Evolutionary conservation across 805 yeast genomes (phyloP).

Genomic region (Kodamaea lidongshanica): DNA sequence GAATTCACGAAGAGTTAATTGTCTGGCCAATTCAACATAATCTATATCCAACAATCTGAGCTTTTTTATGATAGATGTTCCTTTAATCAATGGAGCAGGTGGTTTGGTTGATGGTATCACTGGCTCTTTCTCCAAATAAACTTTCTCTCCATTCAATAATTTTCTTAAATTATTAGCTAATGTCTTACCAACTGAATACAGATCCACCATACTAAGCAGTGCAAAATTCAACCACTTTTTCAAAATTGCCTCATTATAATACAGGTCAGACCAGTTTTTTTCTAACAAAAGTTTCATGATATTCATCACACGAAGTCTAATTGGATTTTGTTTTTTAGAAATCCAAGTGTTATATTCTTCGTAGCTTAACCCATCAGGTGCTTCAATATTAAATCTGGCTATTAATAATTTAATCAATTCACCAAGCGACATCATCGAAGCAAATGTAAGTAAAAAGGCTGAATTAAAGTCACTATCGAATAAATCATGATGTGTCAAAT

Average conservation of each 20-base stretch:
- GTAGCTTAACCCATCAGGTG: constrained; percentile 82
- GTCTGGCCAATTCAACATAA: constrained; percentile 73
- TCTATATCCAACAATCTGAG: constrained; percentile 61
- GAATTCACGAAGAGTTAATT: constrained; percentile 75
- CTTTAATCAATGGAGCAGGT: constrained; percentile 37
- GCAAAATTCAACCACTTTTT: constrained; percentile 30
- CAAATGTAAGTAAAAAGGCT: constrained; percentile 67
- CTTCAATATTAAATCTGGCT: constrained; percentile 60
- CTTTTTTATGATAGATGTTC: constrained; percentile 28
- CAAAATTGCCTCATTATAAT: constrained; percentile 42
- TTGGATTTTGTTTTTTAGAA: constrained; percentile 60
- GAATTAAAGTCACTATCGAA: constrained; percentile 59
- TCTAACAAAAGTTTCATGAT: constrained; percentile 62
- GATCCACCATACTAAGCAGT: constrained; percentile 14
- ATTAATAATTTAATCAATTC: constrained; percentile 57
- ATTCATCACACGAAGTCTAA: constrained; percentile 58
- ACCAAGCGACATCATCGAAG: constrained; percentile 63
- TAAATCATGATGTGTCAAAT: constrained; percentile 68
- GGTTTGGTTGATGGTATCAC: constrained; percentile 23
- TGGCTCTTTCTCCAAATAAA: constrained; percentile 25
- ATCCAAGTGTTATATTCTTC: constrained; percentile 79
- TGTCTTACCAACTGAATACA: constrained; percentile 24
- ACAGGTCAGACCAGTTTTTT: constrained; percentile 63
- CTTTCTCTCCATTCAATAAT: constrained; percentile 26
- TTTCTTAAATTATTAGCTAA: constrained; percentile 19